phyloP scores from a whole-genome alignment of 768 basidiomycete species.

The Phlegmacium glaucopus region DNA sequence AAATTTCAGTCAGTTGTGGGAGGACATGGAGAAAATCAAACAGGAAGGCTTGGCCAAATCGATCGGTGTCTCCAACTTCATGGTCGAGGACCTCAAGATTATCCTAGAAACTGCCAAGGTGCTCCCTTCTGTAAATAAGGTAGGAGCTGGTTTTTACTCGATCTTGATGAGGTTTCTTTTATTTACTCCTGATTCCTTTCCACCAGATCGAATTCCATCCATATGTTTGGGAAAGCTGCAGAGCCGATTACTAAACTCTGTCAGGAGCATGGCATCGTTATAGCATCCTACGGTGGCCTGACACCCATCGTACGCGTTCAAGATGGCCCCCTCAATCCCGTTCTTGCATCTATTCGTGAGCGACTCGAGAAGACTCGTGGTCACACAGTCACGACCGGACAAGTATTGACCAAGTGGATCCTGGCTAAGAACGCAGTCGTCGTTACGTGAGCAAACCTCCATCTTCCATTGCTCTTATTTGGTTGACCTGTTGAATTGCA shows the following conservation, averaged over 20 bases:
- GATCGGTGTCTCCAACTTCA: constrained; percentile 73
- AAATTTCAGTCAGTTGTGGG: constrained; percentile 52
- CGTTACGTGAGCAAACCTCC: constrained; percentile 48
- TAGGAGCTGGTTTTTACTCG: constrained; percentile 14
- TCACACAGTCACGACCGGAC: constrained; percentile 47
- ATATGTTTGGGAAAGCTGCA: constrained; percentile 61
- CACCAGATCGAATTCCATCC: constrained; percentile 65
- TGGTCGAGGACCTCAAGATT: constrained; percentile 47
- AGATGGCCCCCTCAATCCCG: constrained; percentile 59
- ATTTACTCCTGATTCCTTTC: background rate
- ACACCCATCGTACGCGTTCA: constrained; percentile 35
- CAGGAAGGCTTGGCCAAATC: constrained; percentile 44
- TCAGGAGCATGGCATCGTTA: constrained; percentile 56
- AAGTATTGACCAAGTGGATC: constrained; percentile 69
- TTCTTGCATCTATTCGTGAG: constrained; percentile 48
- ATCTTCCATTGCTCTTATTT: background rate
- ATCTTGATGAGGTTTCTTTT: background rate
- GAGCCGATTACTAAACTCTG: constrained; percentile 53
- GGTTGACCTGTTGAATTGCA: constrained; percentile 14
- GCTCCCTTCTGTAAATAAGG: constrained; percentile 70
- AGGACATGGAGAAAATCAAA: constrained; percentile 55
- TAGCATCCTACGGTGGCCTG: constrained; percentile 65
- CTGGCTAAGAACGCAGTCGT: constrained; percentile 59
- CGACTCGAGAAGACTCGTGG: constrained; percentile 43
- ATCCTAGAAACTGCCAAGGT: constrained; percentile 49